A percentile compares a stretch with the other conserved stretches of the same genome.
phyloP scores from a whole-genome alignment of 2,329 filamentous ascomycete genomes.

The Pyrenochaeta sp. region DNA sequence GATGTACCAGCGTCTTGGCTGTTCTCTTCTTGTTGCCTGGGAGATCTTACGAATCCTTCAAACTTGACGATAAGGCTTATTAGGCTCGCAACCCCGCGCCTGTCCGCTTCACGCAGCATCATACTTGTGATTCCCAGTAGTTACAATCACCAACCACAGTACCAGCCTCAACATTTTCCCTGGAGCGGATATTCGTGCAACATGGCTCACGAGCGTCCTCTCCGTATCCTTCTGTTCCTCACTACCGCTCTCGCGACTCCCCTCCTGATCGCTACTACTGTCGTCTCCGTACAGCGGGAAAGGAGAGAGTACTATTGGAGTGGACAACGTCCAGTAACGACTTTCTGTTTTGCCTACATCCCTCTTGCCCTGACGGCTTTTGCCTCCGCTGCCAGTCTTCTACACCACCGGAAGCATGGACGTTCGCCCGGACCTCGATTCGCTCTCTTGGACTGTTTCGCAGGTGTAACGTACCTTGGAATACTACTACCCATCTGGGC shows the following conservation, averaged over 20 bases:
- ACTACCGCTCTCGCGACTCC: constrained; percentile 17
- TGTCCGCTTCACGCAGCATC: background rate
- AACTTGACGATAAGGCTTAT: background rate
- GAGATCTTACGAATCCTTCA: constrained; percentile 12
- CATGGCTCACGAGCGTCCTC: constrained; percentile 16
- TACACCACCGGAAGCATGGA: constrained; percentile 10
- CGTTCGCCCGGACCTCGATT: constrained; percentile 4
- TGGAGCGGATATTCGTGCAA: background rate
- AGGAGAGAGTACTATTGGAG: constrained; percentile 4
- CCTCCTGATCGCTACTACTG: constrained; percentile 19
- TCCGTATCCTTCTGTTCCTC: constrained; percentile 17
- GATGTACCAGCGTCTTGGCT: background rate
- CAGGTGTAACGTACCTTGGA: constrained; percentile 11
- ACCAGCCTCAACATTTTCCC: background rate
- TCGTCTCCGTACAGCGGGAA: constrained; percentile 11
- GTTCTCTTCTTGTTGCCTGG: constrained; percentile 20
- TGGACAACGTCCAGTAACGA: constrained; percentile 1
- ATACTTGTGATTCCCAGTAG: background rate
- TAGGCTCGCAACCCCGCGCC: background rate
- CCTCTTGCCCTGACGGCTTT: constrained; percentile 19
- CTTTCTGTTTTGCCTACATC: constrained; percentile 27
- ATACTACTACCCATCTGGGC: constrained; percentile 24
- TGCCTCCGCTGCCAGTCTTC: constrained; percentile 8
- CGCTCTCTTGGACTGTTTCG: constrained; percentile 13
- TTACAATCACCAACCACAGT: background rate